Evolutionary conservation across 345 rosid species (phyloP).

Genomic region (Stellera chamaejasme): DNA sequence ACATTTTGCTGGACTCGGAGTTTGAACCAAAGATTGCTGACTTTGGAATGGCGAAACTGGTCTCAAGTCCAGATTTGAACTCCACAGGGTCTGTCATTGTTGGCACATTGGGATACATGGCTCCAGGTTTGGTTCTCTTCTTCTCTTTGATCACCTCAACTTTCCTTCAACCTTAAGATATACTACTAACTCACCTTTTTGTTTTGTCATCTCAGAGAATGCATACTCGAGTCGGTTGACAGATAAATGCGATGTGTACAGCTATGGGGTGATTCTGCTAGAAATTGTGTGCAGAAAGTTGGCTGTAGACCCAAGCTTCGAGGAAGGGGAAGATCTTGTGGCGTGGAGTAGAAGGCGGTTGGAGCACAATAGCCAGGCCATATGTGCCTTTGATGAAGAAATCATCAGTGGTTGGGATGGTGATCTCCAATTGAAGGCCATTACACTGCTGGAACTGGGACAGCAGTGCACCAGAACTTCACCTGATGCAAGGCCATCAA

Average conservation of each 20-base stretch:
- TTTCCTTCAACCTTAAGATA: not conserved
- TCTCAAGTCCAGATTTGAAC: slow-evolving; percentile 16
- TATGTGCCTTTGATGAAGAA: slow-evolving; percentile 27
- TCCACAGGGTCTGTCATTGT: slow-evolving; percentile 22
- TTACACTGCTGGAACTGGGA: slow-evolving; percentile 25
- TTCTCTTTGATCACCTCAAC: too few relatives aligned
- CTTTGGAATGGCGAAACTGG: slow-evolving; percentile 29
- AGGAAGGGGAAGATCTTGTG: slow-evolving; percentile 24
- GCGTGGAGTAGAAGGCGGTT: slow-evolving; percentile 23
- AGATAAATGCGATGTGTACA: slow-evolving; percentile 27
- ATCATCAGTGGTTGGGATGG: slow-evolving; percentile 24
- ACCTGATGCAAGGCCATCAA: slow-evolving; percentile 27
- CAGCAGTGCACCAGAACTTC: slow-evolving; percentile 24
- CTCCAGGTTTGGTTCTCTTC: slow-evolving; percentile 23
- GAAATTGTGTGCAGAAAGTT: slow-evolving; percentile 29
- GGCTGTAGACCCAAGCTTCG: slow-evolving; percentile 27
- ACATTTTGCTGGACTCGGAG: slow-evolving; percentile 28
- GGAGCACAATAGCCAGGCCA: slow-evolving; percentile 17
- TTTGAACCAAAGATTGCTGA: slow-evolving; percentile 33
- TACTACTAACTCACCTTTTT: not conserved
- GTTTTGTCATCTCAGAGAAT: slow-evolving; percentile 22
- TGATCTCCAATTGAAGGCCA: slow-evolving; percentile 26
- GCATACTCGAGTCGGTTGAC: slow-evolving; percentile 23
- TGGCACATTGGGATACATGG: slow-evolving; percentile 38
- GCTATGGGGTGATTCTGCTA: slow-evolving; percentile 26